Evolutionary conservation across 2,329 filamentous ascomycete species (phyloP).

Genomic region (Epichloe scottii): DNA sequence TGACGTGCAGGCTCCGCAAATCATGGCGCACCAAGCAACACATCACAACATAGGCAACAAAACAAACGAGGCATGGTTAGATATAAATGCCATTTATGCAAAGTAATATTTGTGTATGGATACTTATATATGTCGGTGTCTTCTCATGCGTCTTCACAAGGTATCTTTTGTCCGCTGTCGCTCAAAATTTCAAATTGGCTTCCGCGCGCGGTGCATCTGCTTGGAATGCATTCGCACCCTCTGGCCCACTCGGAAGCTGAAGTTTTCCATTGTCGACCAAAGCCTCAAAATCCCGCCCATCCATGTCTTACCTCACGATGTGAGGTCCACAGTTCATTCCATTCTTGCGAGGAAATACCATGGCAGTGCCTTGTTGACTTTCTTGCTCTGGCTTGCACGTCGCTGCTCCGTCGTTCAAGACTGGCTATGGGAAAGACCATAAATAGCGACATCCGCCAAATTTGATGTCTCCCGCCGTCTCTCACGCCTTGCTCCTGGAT

Average conservation of each 20-base stretch:
- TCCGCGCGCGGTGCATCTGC: not conserved
- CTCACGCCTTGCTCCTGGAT: not conserved
- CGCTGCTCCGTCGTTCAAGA: not conserved
- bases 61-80: no score
- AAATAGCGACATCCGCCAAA: not conserved
- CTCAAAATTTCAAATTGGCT: not conserved
- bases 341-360: not conserved
- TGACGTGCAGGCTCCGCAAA: no score
- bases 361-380: not conserved
- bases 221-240: not conserved
- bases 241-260: not conserved
- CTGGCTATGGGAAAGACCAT: not conserved
- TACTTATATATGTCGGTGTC: not conserved
- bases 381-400: not conserved
- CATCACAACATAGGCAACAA: no score
- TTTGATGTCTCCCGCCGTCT: not conserved
- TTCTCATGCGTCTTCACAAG: not conserved
- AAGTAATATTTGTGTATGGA: not conserved
- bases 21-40: no score
- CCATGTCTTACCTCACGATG: not conserved
- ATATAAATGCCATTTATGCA: not conserved
- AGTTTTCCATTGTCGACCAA: no score
- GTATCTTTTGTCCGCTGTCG: not conserved
- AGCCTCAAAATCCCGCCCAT: not conserved
- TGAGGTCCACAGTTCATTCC: not conserved